Evolutionary conservation across 306 rosid genomes (phyloP).

Genomic region (Vigna nakashimae): DNA sequence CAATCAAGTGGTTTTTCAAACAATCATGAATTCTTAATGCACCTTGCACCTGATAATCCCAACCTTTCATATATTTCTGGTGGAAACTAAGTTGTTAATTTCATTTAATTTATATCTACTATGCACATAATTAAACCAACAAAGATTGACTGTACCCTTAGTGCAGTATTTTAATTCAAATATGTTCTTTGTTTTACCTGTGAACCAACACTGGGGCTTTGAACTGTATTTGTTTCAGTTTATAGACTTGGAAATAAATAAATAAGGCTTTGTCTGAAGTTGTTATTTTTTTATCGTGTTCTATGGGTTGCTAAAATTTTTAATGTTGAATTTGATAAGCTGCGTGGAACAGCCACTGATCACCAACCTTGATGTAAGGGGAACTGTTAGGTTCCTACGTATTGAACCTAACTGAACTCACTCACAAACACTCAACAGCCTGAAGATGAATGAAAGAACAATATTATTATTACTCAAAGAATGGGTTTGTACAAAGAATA

Average conservation of each 20-base stretch:
- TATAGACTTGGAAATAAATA: conserved; percentile 8
- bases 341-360: conserved; percentile 19
- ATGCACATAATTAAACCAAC: neutral
- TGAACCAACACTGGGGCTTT: neutral
- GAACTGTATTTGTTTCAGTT: neutral
- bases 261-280: neutral
- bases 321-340: conserved; percentile 9
- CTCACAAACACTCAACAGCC: too few species aligned
- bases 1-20: too few species aligned
- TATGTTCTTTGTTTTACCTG: conserved; percentile 14
- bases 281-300: neutral
- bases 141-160: neutral
- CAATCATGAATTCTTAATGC: too few species aligned
- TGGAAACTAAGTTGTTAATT: neutral
- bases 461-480: too few species aligned
- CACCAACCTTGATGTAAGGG: neutral
- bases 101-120: neutral
- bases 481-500: too few species aligned
- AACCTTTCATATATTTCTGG: conserved; percentile 11
- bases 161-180: neutral
- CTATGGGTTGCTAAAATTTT: conserved; percentile 6
- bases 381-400: neutral
- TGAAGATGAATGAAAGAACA: too few species aligned
- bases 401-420: too few species aligned
- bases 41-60: too few species aligned